These are phyloP conservation scores for Ogataea chonburiensis DNA, from an alignment of 805 yeast genomes.

Conservation along the genomic window DNA sequence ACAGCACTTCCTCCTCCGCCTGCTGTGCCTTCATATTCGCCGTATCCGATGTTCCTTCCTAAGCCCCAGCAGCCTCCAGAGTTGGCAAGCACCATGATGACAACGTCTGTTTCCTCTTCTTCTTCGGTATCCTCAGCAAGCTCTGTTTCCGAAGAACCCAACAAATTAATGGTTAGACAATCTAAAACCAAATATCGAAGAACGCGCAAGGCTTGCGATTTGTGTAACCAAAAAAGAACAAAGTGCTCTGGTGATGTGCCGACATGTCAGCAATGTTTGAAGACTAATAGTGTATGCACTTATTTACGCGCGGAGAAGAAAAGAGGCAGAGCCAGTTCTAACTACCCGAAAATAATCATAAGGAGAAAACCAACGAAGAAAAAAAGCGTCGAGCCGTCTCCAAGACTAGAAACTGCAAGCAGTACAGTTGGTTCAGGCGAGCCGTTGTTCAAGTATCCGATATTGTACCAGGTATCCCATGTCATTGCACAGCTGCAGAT, in stretches of 20 bases:
- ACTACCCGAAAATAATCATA: conserved; percentile 37
- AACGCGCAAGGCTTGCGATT: conserved; percentile 44
- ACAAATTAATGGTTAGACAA: conserved; percentile 1
- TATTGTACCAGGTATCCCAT: conserved; percentile 11
- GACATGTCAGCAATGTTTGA: conserved; percentile 40
- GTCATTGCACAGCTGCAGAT: conserved; percentile 8
- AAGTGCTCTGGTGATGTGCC: conserved; percentile 49
- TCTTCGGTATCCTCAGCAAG: neutral
- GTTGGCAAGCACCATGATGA: neutral
- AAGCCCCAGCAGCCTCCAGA: conserved; percentile 3
- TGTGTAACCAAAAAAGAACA: conserved; percentile 45
- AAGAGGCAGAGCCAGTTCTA: conserved; percentile 46
- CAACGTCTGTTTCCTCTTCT: neutral
- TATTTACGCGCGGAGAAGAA: conserved; percentile 44
- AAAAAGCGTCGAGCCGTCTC: conserved; percentile 3
- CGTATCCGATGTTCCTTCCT: conserved; percentile 4
- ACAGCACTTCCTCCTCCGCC: conserved; percentile 3
- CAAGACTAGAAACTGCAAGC: conserved; percentile 5
- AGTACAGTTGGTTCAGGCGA: neutral
- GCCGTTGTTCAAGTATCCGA: conserved; percentile 8
- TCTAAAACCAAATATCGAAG: conserved; percentile 18
- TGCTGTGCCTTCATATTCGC: conserved; percentile 4
- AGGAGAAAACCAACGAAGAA: conserved; percentile 27
- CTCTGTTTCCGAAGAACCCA: conserved; percentile 5
- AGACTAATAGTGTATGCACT: conserved; percentile 36